Conservation (phyloP, 164 flowering plant species). For the Tetrastigma voinierianum region DNA sequence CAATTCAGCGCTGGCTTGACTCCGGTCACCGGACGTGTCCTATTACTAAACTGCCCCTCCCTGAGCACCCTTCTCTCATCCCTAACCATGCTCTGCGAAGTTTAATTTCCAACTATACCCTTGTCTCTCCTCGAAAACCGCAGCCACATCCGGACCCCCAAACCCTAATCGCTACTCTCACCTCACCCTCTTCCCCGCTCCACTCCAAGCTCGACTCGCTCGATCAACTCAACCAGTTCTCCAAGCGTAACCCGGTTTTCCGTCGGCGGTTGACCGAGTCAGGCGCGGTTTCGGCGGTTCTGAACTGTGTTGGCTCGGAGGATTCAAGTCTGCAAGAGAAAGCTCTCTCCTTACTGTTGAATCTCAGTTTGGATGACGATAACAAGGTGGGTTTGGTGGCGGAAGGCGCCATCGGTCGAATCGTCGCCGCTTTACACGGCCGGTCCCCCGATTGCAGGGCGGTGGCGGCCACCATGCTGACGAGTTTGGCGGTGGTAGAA, state of each 20-base stretch:
- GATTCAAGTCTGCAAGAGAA: constrained; percentile 55
- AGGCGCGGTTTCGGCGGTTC: constrained; percentile 71
- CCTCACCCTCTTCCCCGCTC: constrained; percentile 34
- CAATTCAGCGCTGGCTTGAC: constrained; percentile 95
- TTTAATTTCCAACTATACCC: constrained; percentile 74
- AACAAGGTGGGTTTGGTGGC: constrained; percentile 95
- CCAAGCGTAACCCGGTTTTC: constrained; percentile 51
- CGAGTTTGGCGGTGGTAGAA: constrained; percentile 91
- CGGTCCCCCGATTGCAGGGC: constrained; percentile 60
- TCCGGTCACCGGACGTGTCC: constrained; percentile 97
- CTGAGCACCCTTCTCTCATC: constrained; percentile 75
- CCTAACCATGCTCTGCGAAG: constrained; percentile 95
- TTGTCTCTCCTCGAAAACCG: constrained; percentile 14
- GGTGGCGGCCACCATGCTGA: constrained; percentile 77
- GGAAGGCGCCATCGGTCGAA: constrained; percentile 71
- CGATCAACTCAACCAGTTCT: constrained; percentile 42
- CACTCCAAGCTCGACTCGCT: constrained; percentile 51
- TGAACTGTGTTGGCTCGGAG: constrained; percentile 45
- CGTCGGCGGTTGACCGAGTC: constrained; percentile 69
- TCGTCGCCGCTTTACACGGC: constrained; percentile 49
- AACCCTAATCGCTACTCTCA: constrained; percentile 44
- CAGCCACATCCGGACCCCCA: constrained; percentile 27
- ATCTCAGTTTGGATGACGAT: constrained; percentile 84
- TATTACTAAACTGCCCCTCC: constrained; percentile 78
- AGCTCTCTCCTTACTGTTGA: constrained; percentile 59